Evolutionary conservation across 108 stramenopile species (phyloP).

Genomic region (Skeletonema grethae): DNA sequence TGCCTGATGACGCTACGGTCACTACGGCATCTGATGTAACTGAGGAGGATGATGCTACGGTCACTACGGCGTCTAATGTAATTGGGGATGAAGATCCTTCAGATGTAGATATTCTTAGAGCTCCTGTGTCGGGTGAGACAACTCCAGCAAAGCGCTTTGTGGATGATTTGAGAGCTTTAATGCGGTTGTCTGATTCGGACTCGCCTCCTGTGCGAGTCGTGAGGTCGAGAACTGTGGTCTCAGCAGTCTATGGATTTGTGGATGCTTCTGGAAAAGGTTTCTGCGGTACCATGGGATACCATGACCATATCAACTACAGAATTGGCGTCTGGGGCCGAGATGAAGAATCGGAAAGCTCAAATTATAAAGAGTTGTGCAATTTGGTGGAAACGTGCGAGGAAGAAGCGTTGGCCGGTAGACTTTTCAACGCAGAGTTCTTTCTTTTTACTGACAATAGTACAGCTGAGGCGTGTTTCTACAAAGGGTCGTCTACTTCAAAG

Average conservation of each 20-base stretch:
- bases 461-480: constrained; percentile 22
- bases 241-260: constrained; percentile 2
- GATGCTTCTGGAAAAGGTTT: constrained; percentile 22
- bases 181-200: neutral
- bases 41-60: neutral
- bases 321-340: constrained; percentile 20
- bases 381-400: constrained; percentile 40
- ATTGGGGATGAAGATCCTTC: no score
- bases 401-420: constrained; percentile 10
- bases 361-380: constrained; percentile 36
- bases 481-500: constrained; percentile 15
- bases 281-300: constrained; percentile 3
- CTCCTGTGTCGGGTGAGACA: constrained; percentile 3
- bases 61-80: no score
- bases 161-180: constrained; percentile 6
- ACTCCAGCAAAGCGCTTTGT: constrained; percentile 3
- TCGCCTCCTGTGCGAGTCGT: constrained; percentile 3
- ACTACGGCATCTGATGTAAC: neutral
- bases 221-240: neutral
- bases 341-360: constrained; percentile 26
- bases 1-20: neutral
- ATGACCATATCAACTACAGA: neutral
- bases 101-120: neutral
- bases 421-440: constrained; percentile 18
- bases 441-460: constrained; percentile 34